Percentiles rank a stretch among this genome's conserved stretches.
Evolutionary conservation across 164 flowering plant genomes (phyloP).

Genomic region (Tetrastigma voinierianum): DNA sequence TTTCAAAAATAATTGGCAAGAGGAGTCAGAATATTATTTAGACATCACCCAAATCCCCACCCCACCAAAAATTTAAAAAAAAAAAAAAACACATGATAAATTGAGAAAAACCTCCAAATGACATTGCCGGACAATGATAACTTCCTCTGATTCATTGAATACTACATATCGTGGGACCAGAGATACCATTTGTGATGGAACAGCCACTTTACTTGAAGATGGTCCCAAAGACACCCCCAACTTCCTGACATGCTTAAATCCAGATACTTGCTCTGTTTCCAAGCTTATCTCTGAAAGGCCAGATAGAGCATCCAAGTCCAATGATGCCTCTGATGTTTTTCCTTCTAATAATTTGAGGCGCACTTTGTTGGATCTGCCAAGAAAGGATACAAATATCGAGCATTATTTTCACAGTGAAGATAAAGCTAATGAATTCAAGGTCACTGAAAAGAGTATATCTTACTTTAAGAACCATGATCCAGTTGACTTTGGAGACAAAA

Average conservation of each 20-base stretch:
- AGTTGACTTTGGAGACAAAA: slow-evolving; percentile 61
- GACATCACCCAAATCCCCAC: no score
- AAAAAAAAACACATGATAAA: slow-evolving; percentile 1
- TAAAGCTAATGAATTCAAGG: background rate
- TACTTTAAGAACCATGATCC: slow-evolving; percentile 87
- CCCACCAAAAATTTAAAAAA: background rate
- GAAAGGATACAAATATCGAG: slow-evolving; percentile 7
- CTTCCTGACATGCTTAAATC: slow-evolving; percentile 39
- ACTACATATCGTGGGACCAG: slow-evolving; percentile 72
- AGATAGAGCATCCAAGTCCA: slow-evolving; percentile 81
- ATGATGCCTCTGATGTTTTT: slow-evolving; percentile 37
- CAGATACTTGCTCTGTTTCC: slow-evolving; percentile 39
- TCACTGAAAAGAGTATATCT: slow-evolving; percentile 16
- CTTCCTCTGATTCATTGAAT: slow-evolving; percentile 63
- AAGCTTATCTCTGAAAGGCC: slow-evolving; percentile 77
- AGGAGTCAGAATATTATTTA: slow-evolving; percentile 4
- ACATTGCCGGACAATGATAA: slow-evolving; percentile 68
- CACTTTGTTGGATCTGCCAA: slow-evolving; percentile 65
- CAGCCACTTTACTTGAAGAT: slow-evolving; percentile 26
- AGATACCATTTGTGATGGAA: slow-evolving; percentile 62
- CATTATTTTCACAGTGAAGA: background rate
- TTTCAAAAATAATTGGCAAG: slow-evolving; percentile 16
- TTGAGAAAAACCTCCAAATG: slow-evolving; percentile 56
- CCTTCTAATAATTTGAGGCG: slow-evolving; percentile 49
- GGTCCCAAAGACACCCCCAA: slow-evolving; percentile 76